Base-by-base conservation (phyloP, 495 filamentous ascomycete genomes). In the Hypoxylon lenormandii region DNA sequence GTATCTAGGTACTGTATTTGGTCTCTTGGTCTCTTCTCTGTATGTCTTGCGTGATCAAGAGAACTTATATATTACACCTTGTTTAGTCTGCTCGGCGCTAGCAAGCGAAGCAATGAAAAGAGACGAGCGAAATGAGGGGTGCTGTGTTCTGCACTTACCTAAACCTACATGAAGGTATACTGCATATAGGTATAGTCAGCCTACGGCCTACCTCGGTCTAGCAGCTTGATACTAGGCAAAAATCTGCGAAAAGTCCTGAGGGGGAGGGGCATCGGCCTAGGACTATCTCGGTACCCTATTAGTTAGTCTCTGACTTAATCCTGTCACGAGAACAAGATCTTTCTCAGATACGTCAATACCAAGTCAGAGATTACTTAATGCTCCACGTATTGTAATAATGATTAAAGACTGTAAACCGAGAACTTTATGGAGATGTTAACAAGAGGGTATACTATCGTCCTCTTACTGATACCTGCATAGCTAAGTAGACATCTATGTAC, bases 281-380 rank as follows among this genome's bases (percentile, higher is more conserved):
- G 30, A 33, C 6, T 33, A 33, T 43, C 21, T 67, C 23, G 47
- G 38, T 47, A 45, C 36, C 46, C 43, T 53, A 40, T 61, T 42
- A 58, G 28, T 52, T 33, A 8, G 30, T 11, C 36, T 43, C 19
- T n/a, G 36, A 10, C 16, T 47, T 57, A 36, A 66, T 43, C 30
- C 66, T 64, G 58, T 63, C 58, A 68, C 22, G 52, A 47, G 51
- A 45, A 46, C 46, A 21, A 30, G 38, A 18, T 59, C 22, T 50
- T 58, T 42, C 19, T 19, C 4, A 33, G 30, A 46, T 57, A 23
- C 22, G 15, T 52, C 28, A 50, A 33, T 48, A 23, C 3, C 53
- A 28, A 55, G 30, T 38, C 16, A 48, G 26, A 43, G 13, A 36
- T 46, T 61, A 62, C 19, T 30, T 13, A 51, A 28, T 43, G n/a